Evolutionary conservation across 2,329 filamentous ascomycete species (phyloP), one percentile per base, ranked within the genome.

Genomic region (Trichophyton rubrum): DNA sequence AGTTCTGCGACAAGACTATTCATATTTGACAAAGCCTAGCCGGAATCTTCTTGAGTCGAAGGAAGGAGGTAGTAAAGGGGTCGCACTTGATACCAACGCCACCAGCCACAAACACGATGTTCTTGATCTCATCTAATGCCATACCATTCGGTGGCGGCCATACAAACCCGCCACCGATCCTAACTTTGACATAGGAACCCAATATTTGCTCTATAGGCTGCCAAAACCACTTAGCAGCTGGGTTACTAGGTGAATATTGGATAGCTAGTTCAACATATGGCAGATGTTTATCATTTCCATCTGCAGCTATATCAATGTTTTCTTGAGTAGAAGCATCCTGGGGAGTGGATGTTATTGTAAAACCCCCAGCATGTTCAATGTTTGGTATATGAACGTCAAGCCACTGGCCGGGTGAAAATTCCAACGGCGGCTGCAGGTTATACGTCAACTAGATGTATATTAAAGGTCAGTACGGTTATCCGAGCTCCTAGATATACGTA

Each of bases 371-470:
- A 70, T 86, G 84, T 49, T 80, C 68, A 51, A 89, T 75, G 41
- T 77, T 78, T 1, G 90, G 89, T 59, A 90, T 81, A 70, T 87
- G 86, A 5, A 90, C 85, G 71, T 96, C 90, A 60, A 96, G 80
- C 89, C 90, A 96, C 78, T 95, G 90, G 59, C 90, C 90, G 3
- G 90, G 84, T 4, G 85, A 79, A 73, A 93, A 95, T 80, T 88
- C 72, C 49, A 74, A 69, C 62, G 68, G 63, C 61, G 70, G 68
- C 59, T 66, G 65, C 64, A 67, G 63, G 8, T 51, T 57, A 40
- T 58, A 20, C n/a, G 30, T 43, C 27, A 20, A 13, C 22, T 59
- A 41, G 20, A 30, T 6, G 17, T 41, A 8, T 51, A 27, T 51
- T 2, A 22, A 22, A 27, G 13, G 45, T 51, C 13, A 51, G 45